phyloP scores from a whole-genome alignment of 768 basidiomycete genomes.

The Leccinellum albellum region DNA sequence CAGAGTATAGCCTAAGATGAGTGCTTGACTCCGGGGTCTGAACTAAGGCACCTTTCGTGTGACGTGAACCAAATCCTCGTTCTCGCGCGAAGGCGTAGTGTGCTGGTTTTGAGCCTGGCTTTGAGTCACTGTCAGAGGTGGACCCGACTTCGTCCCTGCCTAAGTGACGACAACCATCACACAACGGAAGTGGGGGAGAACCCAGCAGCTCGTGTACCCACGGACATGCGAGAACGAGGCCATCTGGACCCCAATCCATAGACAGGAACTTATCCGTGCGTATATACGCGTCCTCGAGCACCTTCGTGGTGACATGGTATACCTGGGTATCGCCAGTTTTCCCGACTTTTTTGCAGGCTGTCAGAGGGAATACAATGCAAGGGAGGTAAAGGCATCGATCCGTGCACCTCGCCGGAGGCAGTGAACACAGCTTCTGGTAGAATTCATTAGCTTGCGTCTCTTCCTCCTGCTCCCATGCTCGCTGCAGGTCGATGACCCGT shows the following conservation, averaged over 20 bases:
- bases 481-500: background rate
- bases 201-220: slow-evolving; percentile 18
- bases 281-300: slow-evolving; percentile 14
- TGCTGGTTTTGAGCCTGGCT: background rate
- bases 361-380: slow-evolving; percentile 18
- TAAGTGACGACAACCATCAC: background rate
- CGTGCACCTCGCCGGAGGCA: slow-evolving; percentile 4
- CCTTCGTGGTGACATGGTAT: slow-evolving; percentile 4
- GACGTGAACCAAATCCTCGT: background rate
- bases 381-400: slow-evolving; percentile 12
- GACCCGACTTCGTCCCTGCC: background rate
- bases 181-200: background rate
- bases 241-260: background rate
- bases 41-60: background rate
- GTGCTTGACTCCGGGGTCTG: background rate
- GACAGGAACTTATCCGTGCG: background rate
- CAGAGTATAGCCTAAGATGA: background rate
- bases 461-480: background rate
- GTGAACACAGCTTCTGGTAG: background rate
- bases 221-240: slow-evolving; percentile 15
- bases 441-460: slow-evolving; percentile 3
- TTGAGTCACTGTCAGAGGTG: background rate
- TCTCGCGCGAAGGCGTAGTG: background rate
- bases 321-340: background rate
- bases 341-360: background rate